Evolutionary conservation across 768 basidiomycete species (phyloP).

Genomic region (Suillus sp.): DNA sequence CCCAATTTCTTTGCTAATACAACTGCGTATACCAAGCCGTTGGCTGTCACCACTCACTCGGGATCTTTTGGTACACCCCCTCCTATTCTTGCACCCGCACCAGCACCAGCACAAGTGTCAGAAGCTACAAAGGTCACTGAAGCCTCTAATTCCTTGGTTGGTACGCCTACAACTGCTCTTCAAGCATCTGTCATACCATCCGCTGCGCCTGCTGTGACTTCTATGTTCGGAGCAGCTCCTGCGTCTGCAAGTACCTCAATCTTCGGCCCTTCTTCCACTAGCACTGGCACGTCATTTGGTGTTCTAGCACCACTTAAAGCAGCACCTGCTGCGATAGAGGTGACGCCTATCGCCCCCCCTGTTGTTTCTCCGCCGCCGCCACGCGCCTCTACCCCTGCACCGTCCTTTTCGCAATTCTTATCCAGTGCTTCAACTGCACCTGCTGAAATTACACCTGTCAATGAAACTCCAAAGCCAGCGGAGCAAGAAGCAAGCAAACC

Average conservation of each 20-base stretch:
- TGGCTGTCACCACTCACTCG: constrained; percentile 17
- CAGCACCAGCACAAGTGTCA: constrained; percentile 9
- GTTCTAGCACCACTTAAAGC: background rate
- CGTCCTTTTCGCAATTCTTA: constrained; percentile 27
- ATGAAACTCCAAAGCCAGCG: constrained; percentile 16
- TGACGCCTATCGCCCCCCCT: constrained; percentile 20
- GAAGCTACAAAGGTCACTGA: constrained; percentile 15
- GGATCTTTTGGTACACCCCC: constrained; percentile 31
- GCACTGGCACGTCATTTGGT: constrained; percentile 18
- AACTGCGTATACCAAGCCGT: constrained; percentile 44
- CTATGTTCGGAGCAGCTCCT: constrained; percentile 14
- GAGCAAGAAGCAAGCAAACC: constrained; percentile 12
- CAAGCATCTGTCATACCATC: constrained; percentile 8
- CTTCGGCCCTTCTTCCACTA: constrained; percentile 15
- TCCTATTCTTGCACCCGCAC: constrained; percentile 16
- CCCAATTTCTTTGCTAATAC: constrained; percentile 71
- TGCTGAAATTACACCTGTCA: constrained; percentile 21
- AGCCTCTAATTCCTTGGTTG: constrained; percentile 17
- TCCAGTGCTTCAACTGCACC: constrained; percentile 30
- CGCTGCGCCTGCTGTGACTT: constrained; percentile 7
- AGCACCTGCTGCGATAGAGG: constrained; percentile 20
- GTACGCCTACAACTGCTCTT: constrained; percentile 10
- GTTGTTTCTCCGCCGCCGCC: constrained; percentile 8
- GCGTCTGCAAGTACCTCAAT: constrained; percentile 13
- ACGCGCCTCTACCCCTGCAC: constrained; percentile 10